A percentile compares a stretch with the other conserved stretches of the same genome.
phyloP scores from a whole-genome alignment of 768 basidiomycete genomes.

The Boletus patriciae region DNA sequence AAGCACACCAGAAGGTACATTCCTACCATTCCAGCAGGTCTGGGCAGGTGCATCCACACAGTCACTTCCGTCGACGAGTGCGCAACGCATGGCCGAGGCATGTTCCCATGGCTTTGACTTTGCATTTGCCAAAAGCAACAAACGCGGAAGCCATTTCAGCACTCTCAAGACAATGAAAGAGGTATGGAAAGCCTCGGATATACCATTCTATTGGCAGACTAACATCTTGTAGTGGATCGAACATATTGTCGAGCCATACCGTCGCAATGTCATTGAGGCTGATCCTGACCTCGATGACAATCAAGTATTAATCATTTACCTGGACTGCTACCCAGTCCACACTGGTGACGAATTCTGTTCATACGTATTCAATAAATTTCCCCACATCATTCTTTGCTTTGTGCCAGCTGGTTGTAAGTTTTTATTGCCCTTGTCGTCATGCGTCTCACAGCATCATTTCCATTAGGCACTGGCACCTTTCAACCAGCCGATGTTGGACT shows the following conservation, averaged over 20 bases:
- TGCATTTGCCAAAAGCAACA: constrained; percentile 22
- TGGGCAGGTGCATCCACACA: constrained; percentile 19
- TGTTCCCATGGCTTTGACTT: constrained; percentile 21
- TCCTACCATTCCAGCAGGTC: no score
- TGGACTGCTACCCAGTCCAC: constrained; percentile 34
- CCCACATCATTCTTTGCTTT: background rate
- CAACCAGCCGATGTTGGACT: no score
- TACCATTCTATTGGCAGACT: no score
- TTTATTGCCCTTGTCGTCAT: no score
- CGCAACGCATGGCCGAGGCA: constrained; percentile 14
- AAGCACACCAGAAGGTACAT: constrained; percentile 21
- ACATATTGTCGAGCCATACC: constrained; percentile 17
- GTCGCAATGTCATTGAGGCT: constrained; percentile 4
- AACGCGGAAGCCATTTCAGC: constrained; percentile 17
- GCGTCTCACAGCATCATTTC: no score
- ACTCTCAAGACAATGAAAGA: constrained; percentile 32
- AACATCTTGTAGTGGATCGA: constrained; percentile 15
- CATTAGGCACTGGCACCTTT: no score
- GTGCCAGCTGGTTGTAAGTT: background rate
- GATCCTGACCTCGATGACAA: constrained; percentile 10
- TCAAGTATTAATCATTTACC: constrained; percentile 22
- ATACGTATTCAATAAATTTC: constrained; percentile 5
- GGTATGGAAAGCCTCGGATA: no score
- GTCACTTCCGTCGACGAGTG: constrained; percentile 16
- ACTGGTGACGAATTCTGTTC: constrained; percentile 20